Evolutionary conservation across 768 basidiomycete species (phyloP), one percentile per base, ranked within the genome.

Genomic region (Macrolepiota albuminosa): DNA sequence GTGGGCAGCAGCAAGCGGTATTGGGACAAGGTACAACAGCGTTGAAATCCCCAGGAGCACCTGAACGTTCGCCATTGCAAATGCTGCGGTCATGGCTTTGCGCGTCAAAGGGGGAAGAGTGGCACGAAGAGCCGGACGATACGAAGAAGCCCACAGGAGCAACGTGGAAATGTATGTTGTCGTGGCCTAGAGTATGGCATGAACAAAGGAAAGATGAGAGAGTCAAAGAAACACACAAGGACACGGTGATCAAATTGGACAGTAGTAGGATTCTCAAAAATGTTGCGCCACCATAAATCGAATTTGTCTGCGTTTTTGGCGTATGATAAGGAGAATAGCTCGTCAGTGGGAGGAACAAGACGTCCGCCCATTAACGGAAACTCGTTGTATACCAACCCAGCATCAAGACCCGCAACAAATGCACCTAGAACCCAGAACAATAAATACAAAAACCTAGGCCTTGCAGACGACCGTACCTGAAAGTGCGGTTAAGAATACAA

Each of bases 201-300:
- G 53, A 45, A 33, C 6, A 34, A 52, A 36, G 18, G 26, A 40
- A 39, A 21, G 29, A 37, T 43, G 9, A 50, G 18, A 39, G 36
- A 40, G 21, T 14, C 4, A 39, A 61, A 52, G 37, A 57, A 42
- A 79, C 91, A 73, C 67, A 91, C 95, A 54, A 99, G 83, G 52
- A 95, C 76, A 24, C 97, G 88, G 73, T 99, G 97, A 69, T 99
- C 86, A 67, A 98, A 98, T 70, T 99, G 97, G 8, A 95, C 95
- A 0, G 96, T 97, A 9, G 91, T 95, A 8, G 97, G 97, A 68
- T 99, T 99, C 75, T 99, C 97, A 63, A 97, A 86, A 54, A 98
- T 77, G 71, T 98, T 98, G 61, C 97, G 80, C 93, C 94, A 96
- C 89, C 90, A 95, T n/a, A 84, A 69, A 68, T 97, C 94, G 1